Evolutionary conservation across 441 rosid species (phyloP).

Genomic region (Corymbia calophylla): DNA sequence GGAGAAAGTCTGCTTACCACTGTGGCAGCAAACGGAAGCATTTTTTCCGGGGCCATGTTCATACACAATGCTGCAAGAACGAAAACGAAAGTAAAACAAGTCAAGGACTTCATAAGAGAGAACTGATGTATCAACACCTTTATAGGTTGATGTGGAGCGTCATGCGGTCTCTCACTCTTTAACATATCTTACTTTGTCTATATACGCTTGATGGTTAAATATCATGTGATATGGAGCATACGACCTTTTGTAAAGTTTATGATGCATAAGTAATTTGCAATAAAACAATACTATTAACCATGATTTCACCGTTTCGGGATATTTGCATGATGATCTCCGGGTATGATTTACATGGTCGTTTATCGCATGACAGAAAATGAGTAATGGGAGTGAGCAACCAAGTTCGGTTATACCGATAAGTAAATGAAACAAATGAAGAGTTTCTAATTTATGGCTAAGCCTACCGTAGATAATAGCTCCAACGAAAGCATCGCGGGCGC

Average conservation of each 20-base stretch:
- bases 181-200: neutral
- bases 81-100: neutral
- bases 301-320: neutral
- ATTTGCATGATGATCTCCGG: neutral
- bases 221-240: neutral
- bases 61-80: neutral
- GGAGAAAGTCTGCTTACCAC: neutral
- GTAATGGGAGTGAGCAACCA: neutral
- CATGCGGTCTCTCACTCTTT: neutral
- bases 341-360: neutral
- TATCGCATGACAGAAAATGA: fast-evolving
- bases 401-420: neutral
- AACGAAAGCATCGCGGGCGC: neutral
- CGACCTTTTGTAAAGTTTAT: neutral
- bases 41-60: neutral
- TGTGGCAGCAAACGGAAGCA: neutral
- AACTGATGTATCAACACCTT: neutral
- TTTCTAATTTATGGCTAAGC: neutral
- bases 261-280: neutral
- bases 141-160: neutral
- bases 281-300: neutral
- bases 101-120: neutral
- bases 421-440: neutral
- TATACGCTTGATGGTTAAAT: neutral
- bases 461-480: neutral